A percentile compares a stretch with the other conserved stretches of the same genome.
Conservation (phyloP, 2,329 filamentous ascomycete genomes). For the Botryosphaeria dothidea region DNA sequence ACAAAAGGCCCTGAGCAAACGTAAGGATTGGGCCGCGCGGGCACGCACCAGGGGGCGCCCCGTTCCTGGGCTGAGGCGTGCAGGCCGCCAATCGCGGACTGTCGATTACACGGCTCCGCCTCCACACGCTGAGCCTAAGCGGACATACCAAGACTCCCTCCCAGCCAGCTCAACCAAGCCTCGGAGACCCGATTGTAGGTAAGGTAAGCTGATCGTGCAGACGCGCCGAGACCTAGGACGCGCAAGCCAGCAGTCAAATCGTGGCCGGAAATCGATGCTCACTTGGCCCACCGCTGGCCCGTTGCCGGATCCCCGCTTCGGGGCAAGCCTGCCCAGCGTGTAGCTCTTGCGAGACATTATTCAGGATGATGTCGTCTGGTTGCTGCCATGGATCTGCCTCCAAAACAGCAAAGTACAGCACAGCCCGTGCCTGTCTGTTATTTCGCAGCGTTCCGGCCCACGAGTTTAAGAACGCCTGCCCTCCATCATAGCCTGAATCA, state of each 20-base stretch:
- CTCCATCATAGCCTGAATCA: background rate
- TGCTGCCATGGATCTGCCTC: constrained; percentile 7
- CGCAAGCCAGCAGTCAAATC: constrained; percentile 9
- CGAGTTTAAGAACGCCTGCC: constrained; percentile 5
- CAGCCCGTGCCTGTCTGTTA: background rate
- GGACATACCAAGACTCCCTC: constrained; percentile 6
- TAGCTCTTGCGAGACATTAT: background rate
- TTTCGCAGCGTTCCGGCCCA: background rate
- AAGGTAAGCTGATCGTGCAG: constrained; percentile 19
- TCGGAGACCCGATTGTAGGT: constrained; percentile 18
- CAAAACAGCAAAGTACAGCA: background rate
- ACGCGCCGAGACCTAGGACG: constrained; percentile 13
- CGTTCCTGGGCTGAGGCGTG: constrained; percentile 4
- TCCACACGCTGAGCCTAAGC: constrained; percentile 14
- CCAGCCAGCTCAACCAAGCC: background rate
- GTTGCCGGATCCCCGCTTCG: constrained; percentile 16
- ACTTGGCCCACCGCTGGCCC: background rate
- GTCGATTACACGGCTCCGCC: constrained; percentile 7
- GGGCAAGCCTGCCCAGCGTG: constrained; percentile 1
- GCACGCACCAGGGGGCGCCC: background rate
- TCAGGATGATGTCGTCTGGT: background rate
- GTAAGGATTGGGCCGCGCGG: background rate
- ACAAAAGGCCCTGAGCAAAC: background rate
- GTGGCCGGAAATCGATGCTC: background rate
- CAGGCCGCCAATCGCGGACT: constrained; percentile 1